These are phyloP conservation scores for Salix purpurea DNA, from an alignment of 345 rosid genomes.

Conservation along the genomic window DNA sequence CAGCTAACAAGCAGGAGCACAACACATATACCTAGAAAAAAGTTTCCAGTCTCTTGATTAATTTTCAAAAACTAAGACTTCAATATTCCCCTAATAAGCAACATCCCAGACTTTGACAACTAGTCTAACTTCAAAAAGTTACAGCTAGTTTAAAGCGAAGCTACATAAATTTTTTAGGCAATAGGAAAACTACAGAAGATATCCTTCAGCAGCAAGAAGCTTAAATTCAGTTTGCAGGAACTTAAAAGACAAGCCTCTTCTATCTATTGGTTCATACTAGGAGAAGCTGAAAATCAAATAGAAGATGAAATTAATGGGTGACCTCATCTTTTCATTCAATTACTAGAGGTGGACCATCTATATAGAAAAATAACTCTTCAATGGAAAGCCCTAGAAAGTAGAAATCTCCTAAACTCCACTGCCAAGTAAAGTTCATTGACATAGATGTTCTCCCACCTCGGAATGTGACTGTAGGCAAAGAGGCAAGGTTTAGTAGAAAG, in stretches of 20 bases:
- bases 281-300: background rate
- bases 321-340: background rate
- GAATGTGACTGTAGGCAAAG: background rate
- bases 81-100: background rate
- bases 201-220: background rate
- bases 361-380: background rate
- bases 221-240: background rate
- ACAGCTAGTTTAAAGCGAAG: background rate
- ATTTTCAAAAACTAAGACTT: background rate
- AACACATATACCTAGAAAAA: background rate
- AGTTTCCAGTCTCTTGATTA: background rate
- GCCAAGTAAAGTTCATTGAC: background rate
- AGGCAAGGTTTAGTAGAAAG: background rate
- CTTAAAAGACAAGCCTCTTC: background rate
- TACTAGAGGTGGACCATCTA: too few relatives aligned
- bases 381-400: background rate
- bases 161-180: background rate
- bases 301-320: background rate
- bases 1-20: background rate
- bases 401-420: background rate
- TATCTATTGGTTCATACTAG: background rate
- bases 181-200: background rate
- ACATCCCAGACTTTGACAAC: background rate
- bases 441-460: background rate
- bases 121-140: background rate